Percentiles rank a stretch among this genome's conserved stretches.
These are phyloP conservation scores for Triticum urartu DNA, from an alignment of 176 grass and related monocot species.

Conservation along the genomic window DNA sequence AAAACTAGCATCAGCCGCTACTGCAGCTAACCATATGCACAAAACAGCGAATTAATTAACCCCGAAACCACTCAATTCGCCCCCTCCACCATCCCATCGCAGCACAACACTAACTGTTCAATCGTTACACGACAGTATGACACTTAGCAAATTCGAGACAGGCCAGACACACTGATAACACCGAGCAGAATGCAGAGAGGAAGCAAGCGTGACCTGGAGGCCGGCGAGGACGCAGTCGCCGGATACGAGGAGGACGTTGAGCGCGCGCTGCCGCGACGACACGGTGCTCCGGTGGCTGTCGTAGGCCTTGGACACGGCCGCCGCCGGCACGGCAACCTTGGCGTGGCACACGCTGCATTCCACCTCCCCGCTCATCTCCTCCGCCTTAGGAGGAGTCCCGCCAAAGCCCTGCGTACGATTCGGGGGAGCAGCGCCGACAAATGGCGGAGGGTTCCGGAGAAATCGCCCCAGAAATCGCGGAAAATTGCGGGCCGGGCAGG, in stretches of 20 bases:
- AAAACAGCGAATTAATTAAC: neutral
- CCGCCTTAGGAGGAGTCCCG: neutral
- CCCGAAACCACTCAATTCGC: neutral
- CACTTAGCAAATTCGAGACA: neutral
- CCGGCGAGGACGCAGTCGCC: conserved; percentile 88
- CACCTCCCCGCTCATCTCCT: conserved; percentile 56
- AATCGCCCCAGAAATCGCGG: conserved; percentile 9
- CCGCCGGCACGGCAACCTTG: conserved; percentile 47
- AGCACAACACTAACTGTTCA: neutral
- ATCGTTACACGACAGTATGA: neutral
- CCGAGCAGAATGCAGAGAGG: neutral
- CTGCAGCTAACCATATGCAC: conserved; percentile 22
- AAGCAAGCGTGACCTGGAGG: conserved; percentile 64
- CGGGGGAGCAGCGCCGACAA: conserved; percentile 18
- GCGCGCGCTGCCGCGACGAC: conserved; percentile 67
- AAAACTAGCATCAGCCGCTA: neutral
- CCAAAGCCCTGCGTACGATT: conserved; percentile 8
- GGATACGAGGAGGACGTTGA: conserved; percentile 74
- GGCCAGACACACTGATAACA: conserved; percentile 14
- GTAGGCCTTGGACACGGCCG: conserved; percentile 79
- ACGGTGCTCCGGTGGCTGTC: conserved; percentile 56
- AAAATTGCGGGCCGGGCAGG: conserved; percentile 7
- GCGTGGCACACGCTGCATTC: conserved; percentile 83
- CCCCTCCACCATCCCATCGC: neutral
- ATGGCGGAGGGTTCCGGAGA: neutral